Percentiles rank a stretch among this genome's conserved stretches.
Evolutionary conservation across 441 rosid genomes (phyloP).

Genomic region (Gossypium gossypioides): DNA sequence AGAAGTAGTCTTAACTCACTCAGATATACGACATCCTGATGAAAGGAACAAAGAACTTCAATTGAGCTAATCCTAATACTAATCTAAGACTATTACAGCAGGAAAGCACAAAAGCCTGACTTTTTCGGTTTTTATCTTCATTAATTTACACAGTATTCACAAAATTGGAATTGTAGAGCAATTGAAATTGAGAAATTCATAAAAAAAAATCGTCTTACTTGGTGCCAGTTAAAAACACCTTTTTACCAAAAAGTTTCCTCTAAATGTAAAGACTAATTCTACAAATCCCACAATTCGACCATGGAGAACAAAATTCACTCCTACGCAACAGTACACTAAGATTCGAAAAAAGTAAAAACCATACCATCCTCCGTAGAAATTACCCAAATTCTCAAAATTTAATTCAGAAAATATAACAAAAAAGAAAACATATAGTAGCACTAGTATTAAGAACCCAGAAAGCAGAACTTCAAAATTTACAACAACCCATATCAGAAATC

Average conservation of each 20-base stretch:
- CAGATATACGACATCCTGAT: not conserved
- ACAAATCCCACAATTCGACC: not conserved
- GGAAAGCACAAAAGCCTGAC: not conserved
- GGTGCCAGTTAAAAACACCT: not conserved
- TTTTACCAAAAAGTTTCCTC: not conserved
- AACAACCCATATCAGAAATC: not conserved
- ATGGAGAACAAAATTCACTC: not conserved
- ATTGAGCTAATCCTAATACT: not conserved
- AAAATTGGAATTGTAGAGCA: not conserved
- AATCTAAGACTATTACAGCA: not conserved
- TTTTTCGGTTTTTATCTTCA: not conserved
- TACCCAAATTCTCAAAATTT: not conserved
- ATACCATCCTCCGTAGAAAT: not conserved
- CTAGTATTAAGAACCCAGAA: not conserved
- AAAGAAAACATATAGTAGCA: not conserved
- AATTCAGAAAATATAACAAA: not conserved
- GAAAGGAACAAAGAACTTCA: slow-evolving; percentile 1
- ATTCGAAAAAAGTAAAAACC: not conserved
- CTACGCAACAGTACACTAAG: not conserved
- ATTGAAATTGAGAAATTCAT: not conserved
- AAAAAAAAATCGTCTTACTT: not conserved
- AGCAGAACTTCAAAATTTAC: not conserved
- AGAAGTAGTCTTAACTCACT: not conserved
- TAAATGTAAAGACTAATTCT: not conserved
- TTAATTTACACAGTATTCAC: not conserved